Evolutionary conservation across 2,329 filamentous ascomycete genomes (phyloP).

Genomic region (Xylariaceae sp.): DNA sequence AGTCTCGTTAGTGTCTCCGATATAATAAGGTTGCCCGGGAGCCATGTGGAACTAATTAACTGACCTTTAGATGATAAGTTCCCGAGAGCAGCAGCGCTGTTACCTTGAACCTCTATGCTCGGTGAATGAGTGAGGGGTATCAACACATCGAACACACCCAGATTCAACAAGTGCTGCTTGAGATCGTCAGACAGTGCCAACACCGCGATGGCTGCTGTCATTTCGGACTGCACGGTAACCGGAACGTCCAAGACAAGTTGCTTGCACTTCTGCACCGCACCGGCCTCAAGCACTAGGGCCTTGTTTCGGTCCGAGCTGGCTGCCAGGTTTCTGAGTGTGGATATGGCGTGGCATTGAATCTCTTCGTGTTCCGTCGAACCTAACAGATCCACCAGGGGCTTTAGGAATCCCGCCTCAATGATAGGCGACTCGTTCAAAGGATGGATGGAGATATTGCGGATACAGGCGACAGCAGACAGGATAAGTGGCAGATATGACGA

Average conservation of each 20-base stretch:
- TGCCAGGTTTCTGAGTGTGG: constrained; percentile 89
- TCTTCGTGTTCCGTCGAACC: constrained; percentile 97
- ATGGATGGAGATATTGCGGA: constrained; percentile 98
- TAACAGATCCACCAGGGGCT: constrained; percentile 87
- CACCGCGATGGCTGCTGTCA: constrained; percentile 99
- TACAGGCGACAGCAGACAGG: constrained; percentile 93
- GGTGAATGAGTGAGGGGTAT: constrained; percentile 93
- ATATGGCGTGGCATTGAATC: constrained; percentile 98
- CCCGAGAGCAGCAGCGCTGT: constrained; percentile 91
- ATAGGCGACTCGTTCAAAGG: constrained; percentile 97
- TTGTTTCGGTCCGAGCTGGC: constrained; percentile 98
- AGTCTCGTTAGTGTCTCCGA: constrained; percentile 9
- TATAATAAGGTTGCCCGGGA: too few species aligned
- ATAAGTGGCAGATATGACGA: constrained; percentile 95
- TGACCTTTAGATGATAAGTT: constrained; percentile 96
- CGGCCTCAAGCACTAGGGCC: constrained; percentile 92
- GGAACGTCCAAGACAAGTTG: constrained; percentile 91
- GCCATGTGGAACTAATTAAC: constrained; percentile 18
- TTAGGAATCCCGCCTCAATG: constrained; percentile 94
- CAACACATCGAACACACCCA: constrained; percentile 93
- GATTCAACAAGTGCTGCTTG: constrained; percentile 83
- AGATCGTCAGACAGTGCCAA: constrained; percentile 93
- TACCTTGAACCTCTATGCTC: constrained; percentile 97
- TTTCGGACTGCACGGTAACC: constrained; percentile 93
- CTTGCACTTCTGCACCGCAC: constrained; percentile 97